phyloP scores from a whole-genome alignment of 2,329 filamentous ascomycete genomes.

The Nemania diffusa region DNA sequence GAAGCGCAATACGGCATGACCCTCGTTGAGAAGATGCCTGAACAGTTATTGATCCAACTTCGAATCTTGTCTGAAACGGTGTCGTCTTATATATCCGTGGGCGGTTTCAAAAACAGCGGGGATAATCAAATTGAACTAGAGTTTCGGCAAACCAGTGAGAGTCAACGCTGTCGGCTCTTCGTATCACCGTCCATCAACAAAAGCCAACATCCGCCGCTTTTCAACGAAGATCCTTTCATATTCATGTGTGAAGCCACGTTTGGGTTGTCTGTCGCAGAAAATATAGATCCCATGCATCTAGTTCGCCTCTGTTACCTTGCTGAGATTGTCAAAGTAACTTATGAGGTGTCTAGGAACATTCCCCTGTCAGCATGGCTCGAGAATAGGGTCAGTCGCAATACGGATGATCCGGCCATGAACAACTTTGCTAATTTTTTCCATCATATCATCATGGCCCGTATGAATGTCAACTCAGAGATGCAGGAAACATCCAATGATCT shows the following conservation, averaged over 20 bases:
- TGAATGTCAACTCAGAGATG: constrained; percentile 55
- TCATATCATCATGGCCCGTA: constrained; percentile 57
- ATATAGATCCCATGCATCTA: constrained; percentile 80
- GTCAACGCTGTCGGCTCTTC: constrained; percentile 82
- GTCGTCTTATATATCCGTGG: constrained; percentile 83
- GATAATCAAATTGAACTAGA: constrained; percentile 73
- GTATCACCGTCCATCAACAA: constrained; percentile 64
- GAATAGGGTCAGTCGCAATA: constrained; percentile 55
- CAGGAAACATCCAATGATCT: constrained; percentile 49
- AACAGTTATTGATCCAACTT: constrained; percentile 85
- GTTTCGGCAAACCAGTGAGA: constrained; percentile 73
- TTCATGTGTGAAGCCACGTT: constrained; percentile 85
- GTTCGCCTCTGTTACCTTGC: constrained; percentile 88
- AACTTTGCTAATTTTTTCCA: constrained; percentile 68
- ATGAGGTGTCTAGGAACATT: constrained; percentile 66
- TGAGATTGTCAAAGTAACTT: constrained; percentile 86
- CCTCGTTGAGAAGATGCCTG: constrained; percentile 83
- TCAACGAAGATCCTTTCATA: constrained; percentile 77
- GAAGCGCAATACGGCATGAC: constrained; percentile 78
- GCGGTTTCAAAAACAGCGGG: constrained; percentile 70
- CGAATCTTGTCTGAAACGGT: constrained; percentile 90
- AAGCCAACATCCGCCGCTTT: constrained; percentile 64
- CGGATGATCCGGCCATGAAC: constrained; percentile 59
- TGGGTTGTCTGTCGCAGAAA: constrained; percentile 73
- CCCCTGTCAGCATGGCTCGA: constrained; percentile 61